Evolutionary conservation across 257 asterid species (phyloP).

Genomic region (Nicotiana tabacum): DNA sequence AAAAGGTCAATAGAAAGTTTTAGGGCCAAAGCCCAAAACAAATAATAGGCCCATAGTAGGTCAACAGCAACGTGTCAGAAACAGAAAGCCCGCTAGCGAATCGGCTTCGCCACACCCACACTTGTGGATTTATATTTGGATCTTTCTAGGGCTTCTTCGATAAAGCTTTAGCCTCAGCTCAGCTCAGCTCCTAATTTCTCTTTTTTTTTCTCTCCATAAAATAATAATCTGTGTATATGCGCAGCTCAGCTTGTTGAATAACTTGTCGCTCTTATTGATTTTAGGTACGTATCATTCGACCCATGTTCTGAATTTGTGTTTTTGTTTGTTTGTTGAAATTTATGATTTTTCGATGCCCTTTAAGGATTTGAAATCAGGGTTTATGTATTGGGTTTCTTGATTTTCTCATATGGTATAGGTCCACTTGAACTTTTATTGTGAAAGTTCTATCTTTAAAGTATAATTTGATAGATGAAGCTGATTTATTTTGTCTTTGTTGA

Average conservation of each 20-base stretch:
- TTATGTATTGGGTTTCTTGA: neutral
- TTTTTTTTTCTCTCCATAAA: neutral
- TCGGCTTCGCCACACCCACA: neutral
- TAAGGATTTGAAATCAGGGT: neutral
- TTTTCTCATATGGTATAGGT: neutral
- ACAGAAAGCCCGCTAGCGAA: neutral
- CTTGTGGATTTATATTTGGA: neutral
- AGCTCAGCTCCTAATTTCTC: neutral
- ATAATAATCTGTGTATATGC: neutral
- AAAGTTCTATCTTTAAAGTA: neutral
- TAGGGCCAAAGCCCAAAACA: neutral
- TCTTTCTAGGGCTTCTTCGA: neutral
- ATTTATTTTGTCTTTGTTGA: no score
- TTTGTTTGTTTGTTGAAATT: neutral
- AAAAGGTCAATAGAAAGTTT: neutral
- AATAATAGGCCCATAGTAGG: neutral
- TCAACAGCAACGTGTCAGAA: neutral
- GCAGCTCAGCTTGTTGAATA: neutral
- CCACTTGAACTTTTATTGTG: neutral
- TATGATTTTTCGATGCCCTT: neutral
- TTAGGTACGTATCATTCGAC: neutral
- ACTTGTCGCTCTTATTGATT: neutral
- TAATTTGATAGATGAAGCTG: no score
- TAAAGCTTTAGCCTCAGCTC: neutral
- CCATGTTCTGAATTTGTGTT: neutral